Percentiles rank a stretch among this genome's conserved stretches.
Evolutionary conservation across 495 filamentous ascomycete genomes (phyloP).

Genomic region (Cercophora scortea): DNA sequence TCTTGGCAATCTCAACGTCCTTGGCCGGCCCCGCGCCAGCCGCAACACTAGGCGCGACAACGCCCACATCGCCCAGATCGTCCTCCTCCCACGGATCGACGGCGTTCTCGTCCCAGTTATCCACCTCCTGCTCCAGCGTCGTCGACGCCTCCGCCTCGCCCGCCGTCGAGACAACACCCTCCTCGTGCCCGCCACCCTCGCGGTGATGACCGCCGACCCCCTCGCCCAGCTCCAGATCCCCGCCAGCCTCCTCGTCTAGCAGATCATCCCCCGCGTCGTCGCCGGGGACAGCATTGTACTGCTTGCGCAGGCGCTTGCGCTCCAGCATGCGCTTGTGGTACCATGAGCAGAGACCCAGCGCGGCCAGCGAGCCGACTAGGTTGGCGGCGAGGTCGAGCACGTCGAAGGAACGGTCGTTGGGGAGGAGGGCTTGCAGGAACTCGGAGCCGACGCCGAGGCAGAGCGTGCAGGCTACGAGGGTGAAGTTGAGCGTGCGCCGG

Average conservation of each 20-base stretch:
- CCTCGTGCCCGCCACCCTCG: slow-evolving; percentile 21
- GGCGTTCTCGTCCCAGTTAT: slow-evolving; percentile 78
- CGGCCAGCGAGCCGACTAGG: slow-evolving; percentile 65
- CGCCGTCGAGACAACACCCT: slow-evolving; percentile 24
- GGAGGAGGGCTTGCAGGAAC: slow-evolving; percentile 70
- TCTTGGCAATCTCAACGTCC: slow-evolving; percentile 23
- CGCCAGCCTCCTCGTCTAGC: slow-evolving; percentile 28
- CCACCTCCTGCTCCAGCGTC: slow-evolving; percentile 64
- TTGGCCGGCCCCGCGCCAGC: slow-evolving; percentile 10
- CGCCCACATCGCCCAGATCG: slow-evolving; percentile 37
- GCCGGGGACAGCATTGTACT: slow-evolving; percentile 54
- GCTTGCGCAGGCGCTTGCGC: slow-evolving; percentile 65
- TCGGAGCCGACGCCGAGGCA: slow-evolving; percentile 76
- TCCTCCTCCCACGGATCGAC: slow-evolving; percentile 68
- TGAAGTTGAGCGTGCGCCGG: slow-evolving; percentile 74
- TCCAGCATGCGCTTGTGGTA: slow-evolving; percentile 96
- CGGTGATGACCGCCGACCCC: slow-evolving; percentile 30
- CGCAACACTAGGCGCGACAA: not conserved
- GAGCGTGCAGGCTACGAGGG: slow-evolving; percentile 69
- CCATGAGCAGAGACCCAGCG: slow-evolving; percentile 68
- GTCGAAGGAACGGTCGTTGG: slow-evolving; percentile 79
- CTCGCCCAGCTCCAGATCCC: slow-evolving; percentile 52
- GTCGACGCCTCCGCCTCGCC: not conserved
- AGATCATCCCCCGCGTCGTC: slow-evolving; percentile 43
- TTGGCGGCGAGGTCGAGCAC: slow-evolving; percentile 82